Conservation (phyloP, 345 rosid genomes). For the Bruguiera sexangula region DNA sequence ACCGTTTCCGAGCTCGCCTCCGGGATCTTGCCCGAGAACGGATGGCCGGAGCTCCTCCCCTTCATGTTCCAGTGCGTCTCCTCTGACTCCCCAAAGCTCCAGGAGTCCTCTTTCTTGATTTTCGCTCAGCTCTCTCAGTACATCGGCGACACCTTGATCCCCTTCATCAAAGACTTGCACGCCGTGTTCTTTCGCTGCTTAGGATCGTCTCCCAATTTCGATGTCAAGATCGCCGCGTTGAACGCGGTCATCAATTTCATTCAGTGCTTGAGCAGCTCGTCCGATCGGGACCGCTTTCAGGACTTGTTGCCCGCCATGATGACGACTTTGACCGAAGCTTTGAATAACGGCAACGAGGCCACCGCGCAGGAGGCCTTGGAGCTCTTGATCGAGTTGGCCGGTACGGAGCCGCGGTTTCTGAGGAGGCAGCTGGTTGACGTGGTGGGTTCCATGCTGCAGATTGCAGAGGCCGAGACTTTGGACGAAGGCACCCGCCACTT, state of each 20-base stretch:
- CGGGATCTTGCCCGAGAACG: slow-evolving; percentile 64
- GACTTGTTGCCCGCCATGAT: slow-evolving; percentile 91
- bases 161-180: slow-evolving; percentile 70
- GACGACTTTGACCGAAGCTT: slow-evolving; percentile 78
- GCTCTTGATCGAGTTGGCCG: slow-evolving; percentile 87
- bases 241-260: slow-evolving; percentile 85
- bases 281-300: slow-evolving; percentile 86
- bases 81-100: slow-evolving; percentile 60
- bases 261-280: slow-evolving; percentile 56
- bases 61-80: slow-evolving; percentile 91
- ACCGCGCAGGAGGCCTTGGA: slow-evolving; percentile 94
- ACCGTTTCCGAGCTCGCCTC: slow-evolving; percentile 87
- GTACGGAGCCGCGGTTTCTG: slow-evolving; percentile 84
- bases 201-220: slow-evolving; percentile 45
- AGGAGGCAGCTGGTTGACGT: slow-evolving; percentile 82
- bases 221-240: slow-evolving; percentile 88
- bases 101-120: slow-evolving; percentile 83
- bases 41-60: slow-evolving; percentile 92
- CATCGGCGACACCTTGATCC: slow-evolving; percentile 70
- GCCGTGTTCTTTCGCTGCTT: slow-evolving; percentile 66
- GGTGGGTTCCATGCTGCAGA: slow-evolving; percentile 85
- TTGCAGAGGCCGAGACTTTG: slow-evolving; percentile 75
- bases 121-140: slow-evolving; percentile 81
- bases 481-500: slow-evolving; percentile 83
- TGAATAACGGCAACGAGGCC: slow-evolving; percentile 77